Evolutionary conservation across 2,329 filamentous ascomycete species (phyloP).

Genomic region (Aphanoascus verrucosus): DNA sequence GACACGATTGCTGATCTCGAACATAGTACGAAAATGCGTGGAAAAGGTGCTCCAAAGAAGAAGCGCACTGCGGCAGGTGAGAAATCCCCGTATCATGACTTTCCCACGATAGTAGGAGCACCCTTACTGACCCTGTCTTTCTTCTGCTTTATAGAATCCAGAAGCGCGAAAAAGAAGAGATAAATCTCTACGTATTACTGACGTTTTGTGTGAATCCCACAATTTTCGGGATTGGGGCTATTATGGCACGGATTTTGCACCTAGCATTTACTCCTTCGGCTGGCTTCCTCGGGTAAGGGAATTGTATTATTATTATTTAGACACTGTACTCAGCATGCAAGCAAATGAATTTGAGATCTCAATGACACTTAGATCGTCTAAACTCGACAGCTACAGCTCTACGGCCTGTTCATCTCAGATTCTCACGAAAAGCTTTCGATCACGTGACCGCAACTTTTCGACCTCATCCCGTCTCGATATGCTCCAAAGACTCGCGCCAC

Average conservation of each 20-base stretch:
- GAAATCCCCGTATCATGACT: slow-evolving; percentile 6
- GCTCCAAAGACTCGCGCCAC: slow-evolving; percentile 1
- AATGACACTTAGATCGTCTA: neutral
- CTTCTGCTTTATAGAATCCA: slow-evolving; percentile 12
- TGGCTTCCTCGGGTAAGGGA: neutral
- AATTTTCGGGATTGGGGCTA: neutral
- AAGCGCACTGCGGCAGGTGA: slow-evolving; percentile 47
- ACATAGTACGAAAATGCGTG: slow-evolving; percentile 56
- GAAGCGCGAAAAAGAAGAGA: slow-evolving; percentile 14
- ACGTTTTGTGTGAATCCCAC: neutral
- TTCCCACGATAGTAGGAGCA: neutral
- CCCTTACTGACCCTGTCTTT: neutral
- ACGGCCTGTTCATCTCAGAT: neutral
- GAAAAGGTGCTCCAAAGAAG: slow-evolving; percentile 79
- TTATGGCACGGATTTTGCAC: neutral
- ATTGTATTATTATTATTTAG: slow-evolving; percentile 6
- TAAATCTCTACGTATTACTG: neutral
- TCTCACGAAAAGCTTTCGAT: neutral
- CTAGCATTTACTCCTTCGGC: neutral
- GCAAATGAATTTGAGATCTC: neutral
- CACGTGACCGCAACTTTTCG: slow-evolving; percentile 2
- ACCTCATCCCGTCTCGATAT: neutral
- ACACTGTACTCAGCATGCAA: slow-evolving; percentile 1
- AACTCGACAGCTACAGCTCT: neutral
- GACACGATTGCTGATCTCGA: slow-evolving; percentile 2